These are phyloP conservation scores for Vaccinium macrocarpon DNA, from an alignment of 148 eudicot species.

Conservation along the genomic window DNA sequence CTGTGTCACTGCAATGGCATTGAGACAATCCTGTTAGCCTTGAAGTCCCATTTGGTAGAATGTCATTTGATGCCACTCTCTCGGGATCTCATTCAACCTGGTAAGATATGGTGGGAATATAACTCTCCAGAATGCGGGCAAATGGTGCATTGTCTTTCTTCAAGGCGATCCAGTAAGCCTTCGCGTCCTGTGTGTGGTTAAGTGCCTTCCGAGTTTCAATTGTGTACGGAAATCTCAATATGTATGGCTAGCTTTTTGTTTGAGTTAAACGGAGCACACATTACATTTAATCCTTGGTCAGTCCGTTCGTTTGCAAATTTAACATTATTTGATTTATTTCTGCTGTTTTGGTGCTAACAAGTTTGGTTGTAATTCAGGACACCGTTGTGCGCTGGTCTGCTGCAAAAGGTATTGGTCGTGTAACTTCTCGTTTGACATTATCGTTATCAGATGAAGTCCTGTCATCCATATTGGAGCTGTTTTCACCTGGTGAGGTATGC, in stretches of 20 bases:
- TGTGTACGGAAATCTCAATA: background rate
- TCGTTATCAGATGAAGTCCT: slow-evolving; percentile 90
- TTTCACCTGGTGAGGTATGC: slow-evolving; percentile 89
- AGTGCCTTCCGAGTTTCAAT: background rate
- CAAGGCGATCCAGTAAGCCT: background rate
- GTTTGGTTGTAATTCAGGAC: slow-evolving; percentile 52
- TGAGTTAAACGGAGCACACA: background rate
- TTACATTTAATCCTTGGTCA: background rate
- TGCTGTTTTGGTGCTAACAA: slow-evolving; percentile 15
- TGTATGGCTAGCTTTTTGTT: background rate
- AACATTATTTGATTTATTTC: background rate
- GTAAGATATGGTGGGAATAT: background rate
- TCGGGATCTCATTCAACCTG: background rate
- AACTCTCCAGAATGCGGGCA: background rate
- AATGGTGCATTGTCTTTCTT: slow-evolving; percentile 6
- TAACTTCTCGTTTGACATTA: slow-evolving; percentile 76
- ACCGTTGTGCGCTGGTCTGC: slow-evolving; percentile 99
- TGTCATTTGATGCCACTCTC: background rate
- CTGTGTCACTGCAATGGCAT: background rate
- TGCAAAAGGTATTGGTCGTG: slow-evolving; percentile 97
- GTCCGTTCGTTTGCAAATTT: background rate
- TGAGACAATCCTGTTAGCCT: background rate
- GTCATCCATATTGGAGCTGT: slow-evolving; percentile 84
- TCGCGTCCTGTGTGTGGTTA: background rate
- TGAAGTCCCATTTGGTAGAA: background rate